A percentile compares a stretch with the other conserved stretches of the same genome.
These are phyloP conservation scores for Babesia bovis DNA, from an alignment of 169 alveolate genomes.

Conservation along the genomic window DNA sequence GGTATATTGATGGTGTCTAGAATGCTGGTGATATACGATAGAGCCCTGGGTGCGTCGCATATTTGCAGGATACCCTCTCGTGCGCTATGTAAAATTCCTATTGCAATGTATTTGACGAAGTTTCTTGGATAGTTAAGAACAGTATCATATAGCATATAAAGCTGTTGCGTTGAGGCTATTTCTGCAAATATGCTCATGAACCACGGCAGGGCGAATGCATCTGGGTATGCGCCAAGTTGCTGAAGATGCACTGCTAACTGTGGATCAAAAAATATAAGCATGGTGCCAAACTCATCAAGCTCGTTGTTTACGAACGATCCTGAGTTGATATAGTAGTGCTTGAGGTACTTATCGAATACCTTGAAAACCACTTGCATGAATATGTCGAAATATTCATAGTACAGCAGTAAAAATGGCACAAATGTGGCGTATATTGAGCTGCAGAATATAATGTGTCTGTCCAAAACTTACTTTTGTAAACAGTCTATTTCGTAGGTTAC, in stretches of 20 bases:
- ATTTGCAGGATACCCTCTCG: slow-evolving; percentile 33
- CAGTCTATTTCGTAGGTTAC: slow-evolving; percentile 7
- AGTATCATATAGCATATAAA: slow-evolving; percentile 47
- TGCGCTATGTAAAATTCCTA: slow-evolving; percentile 33
- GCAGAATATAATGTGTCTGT: not conserved
- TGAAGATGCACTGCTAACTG: slow-evolving; percentile 55
- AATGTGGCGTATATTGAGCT: slow-evolving; percentile 38
- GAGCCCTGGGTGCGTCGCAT: slow-evolving; percentile 29
- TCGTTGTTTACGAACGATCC: slow-evolving; percentile 58
- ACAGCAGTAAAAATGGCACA: slow-evolving; percentile 40
- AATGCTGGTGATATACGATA: slow-evolving; percentile 51
- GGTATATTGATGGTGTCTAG: slow-evolving; percentile 49
- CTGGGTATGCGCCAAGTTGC: slow-evolving; percentile 51
- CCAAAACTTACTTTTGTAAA: slow-evolving; percentile 30
- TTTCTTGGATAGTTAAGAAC: slow-evolving; percentile 34
- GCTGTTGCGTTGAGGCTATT: slow-evolving; percentile 29
- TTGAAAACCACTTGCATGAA: slow-evolving; percentile 12
- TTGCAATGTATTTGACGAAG: slow-evolving; percentile 56
- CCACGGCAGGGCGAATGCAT: slow-evolving; percentile 60
- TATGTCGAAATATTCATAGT: slow-evolving; percentile 37
- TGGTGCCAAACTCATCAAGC: slow-evolving; percentile 51
- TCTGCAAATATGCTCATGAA: slow-evolving; percentile 64
- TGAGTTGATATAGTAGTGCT: slow-evolving; percentile 39
- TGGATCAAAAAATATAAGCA: slow-evolving; percentile 61
- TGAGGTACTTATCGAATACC: slow-evolving; percentile 49